Evolutionary conservation across 495 filamentous ascomycete genomes (phyloP), one percentile per base, ranked within the genome.

Genomic region (Penicillium robsamsonii): DNA sequence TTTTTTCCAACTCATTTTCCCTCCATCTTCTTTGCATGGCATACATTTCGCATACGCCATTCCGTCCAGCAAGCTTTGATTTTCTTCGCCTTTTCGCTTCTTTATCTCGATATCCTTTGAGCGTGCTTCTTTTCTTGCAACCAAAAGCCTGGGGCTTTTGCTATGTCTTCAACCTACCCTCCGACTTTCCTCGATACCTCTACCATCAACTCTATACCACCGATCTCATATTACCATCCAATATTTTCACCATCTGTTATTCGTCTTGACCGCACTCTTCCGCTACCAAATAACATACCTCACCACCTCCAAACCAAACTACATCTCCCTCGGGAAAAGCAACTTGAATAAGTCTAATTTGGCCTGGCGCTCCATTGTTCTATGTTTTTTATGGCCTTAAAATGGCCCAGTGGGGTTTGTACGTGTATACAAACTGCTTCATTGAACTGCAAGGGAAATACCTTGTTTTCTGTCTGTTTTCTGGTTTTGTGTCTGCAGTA

Each of bases 91-190:
- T 57, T 52, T 47, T 54, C 15, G 27, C 35, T 47, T 55, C 48
- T 63, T 65, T 45, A 53, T 61, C 46, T 63, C 59, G 63, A 68
- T 68, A 68, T 68, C 63, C 66, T 60, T 59, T 68, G 58, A 69
- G 66, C 63, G 63, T 67, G 60, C 57, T 64, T 57, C 17, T 44
- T 56, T 50, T 57, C 41, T 55, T 48, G 37, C 46, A 9, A 29
- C 25, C 15, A 56, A 66, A 64, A 45, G 66, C 66, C 66, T 67
- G 63, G 63, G 56, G 66, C 66, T 62, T 66, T 57, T 55, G 35
- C 27, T 42, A 46, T 57, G 44, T 50, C 43, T 53, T 38, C 18
- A 37, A 41, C 52, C 43, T 46, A 20, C 44, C 20, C 24, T 45
- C 20, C 24, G 24, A 35, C 18, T 18, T 10, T 45, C 25, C 42